A percentile compares a stretch with the other conserved stretches of the same genome.
These are phyloP conservation scores for Tricharina praecox DNA, from an alignment of 495 filamentous ascomycete genomes.

Conservation along the genomic window DNA sequence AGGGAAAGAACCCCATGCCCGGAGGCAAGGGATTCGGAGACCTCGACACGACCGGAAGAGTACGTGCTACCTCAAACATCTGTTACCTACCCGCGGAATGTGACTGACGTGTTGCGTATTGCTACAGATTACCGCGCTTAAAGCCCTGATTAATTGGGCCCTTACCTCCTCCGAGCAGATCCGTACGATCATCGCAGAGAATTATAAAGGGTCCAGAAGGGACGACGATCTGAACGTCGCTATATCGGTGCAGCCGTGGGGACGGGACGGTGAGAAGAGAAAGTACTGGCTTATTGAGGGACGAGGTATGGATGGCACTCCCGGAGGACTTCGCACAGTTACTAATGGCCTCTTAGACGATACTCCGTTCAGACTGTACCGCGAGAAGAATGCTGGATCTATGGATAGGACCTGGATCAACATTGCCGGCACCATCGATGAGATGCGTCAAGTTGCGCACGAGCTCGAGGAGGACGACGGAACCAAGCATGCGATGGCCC, in stretches of 20 bases:
- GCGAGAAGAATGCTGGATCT: conserved; percentile 65
- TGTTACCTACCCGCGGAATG: neutral
- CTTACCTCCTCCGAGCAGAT: conserved; percentile 78
- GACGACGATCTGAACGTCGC: conserved; percentile 88
- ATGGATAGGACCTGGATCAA: conserved; percentile 77
- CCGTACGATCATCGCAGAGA: conserved; percentile 60
- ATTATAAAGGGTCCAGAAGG: conserved; percentile 76
- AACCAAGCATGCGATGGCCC: conserved; percentile 54
- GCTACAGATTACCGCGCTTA: conserved; percentile 57
- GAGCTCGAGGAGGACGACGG: conserved; percentile 60
- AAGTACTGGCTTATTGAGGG: conserved; percentile 90
- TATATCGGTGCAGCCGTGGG: conserved; percentile 88
- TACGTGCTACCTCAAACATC: conserved; percentile 32
- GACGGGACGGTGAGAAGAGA: conserved; percentile 73
- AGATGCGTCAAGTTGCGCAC: conserved; percentile 54
- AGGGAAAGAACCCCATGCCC: conserved; percentile 64
- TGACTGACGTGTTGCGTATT: conserved; percentile 1
- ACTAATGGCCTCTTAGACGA: conserved; percentile 39
- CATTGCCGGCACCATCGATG: conserved; percentile 77
- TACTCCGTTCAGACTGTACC: conserved; percentile 82
- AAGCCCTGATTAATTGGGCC: conserved; percentile 71
- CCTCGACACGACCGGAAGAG: conserved; percentile 63
- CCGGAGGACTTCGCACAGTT: no score
- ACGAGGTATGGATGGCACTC: no score
- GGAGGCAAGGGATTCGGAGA: conserved; percentile 60